These are phyloP conservation scores for Ogataea hybrid DNA, from an alignment of 1,139 yeast genomes.

Conservation along the genomic window DNA sequence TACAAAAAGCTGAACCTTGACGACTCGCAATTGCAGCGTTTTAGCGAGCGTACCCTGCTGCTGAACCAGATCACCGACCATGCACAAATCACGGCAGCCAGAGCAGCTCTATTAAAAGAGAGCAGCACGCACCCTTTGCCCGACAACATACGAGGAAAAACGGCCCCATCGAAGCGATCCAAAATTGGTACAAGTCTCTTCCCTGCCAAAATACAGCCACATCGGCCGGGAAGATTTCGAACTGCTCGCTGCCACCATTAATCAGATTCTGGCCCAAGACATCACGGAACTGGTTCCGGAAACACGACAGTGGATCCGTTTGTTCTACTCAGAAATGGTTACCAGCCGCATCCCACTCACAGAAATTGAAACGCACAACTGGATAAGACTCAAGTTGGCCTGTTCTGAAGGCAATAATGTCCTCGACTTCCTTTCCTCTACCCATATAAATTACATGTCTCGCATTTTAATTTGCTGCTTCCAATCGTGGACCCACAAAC, in stretches of 20 bases:
- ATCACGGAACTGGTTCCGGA: background rate
- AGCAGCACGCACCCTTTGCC: too few species aligned
- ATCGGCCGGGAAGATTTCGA: background rate
- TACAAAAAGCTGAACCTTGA: background rate
- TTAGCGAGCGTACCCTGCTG: background rate
- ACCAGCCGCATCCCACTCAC: constrained; percentile 4
- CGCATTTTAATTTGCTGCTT: constrained; percentile 14
- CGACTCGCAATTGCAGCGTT: background rate
- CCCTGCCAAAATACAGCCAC: constrained; percentile 1
- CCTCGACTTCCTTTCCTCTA: constrained; percentile 5
- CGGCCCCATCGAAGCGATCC: background rate
- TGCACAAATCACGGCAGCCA: background rate
- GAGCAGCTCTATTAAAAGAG: background rate
- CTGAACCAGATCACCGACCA: constrained; percentile 2
- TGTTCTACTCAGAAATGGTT: constrained; percentile 8
- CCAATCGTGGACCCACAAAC: background rate
- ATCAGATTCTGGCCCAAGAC: background rate
- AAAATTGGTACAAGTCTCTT: constrained; percentile 2
- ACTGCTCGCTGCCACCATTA: background rate
- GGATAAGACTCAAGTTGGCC: constrained; percentile 6
- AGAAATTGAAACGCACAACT: constrained; percentile 13
- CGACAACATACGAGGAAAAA: background rate
- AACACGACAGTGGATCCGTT: constrained; percentile 6
- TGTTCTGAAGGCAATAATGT: background rate
- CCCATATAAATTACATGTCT: constrained; percentile 9